A percentile compares a stretch with the other conserved stretches of the same genome.
These are phyloP conservation scores for Capronia epimyces DNA, from an alignment of 2,329 filamentous ascomycete species.

Conservation along the genomic window DNA sequence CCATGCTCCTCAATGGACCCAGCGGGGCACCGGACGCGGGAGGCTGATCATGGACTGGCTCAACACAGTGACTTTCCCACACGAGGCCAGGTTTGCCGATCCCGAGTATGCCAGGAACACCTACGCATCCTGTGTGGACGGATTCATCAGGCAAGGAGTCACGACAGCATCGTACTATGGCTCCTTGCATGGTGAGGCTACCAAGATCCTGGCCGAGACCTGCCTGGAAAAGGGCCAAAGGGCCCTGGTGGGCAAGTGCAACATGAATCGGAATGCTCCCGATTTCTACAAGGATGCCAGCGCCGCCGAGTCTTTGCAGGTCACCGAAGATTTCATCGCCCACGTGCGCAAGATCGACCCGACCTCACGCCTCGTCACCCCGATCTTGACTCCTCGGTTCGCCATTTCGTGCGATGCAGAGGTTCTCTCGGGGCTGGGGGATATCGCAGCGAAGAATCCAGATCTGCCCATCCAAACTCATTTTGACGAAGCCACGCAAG, in stretches of 20 bases:
- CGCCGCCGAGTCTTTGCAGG: conserved; percentile 19
- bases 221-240: conserved; percentile 53
- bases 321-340: conserved; percentile 30
- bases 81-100: conserved; percentile 58
- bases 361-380: conserved; percentile 39
- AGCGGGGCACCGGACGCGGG: conserved; percentile 43
- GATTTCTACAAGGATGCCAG: conserved; percentile 31
- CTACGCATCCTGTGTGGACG: conserved; percentile 51
- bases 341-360: conserved; percentile 45
- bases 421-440: conserved; percentile 50
- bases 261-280: conserved; percentile 52
- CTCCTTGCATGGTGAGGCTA: conserved; percentile 53
- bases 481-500: conserved; percentile 57
- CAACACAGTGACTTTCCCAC: conserved; percentile 57
- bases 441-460: conserved; percentile 44
- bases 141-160: conserved; percentile 57
- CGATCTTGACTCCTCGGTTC: conserved; percentile 52
- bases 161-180: conserved; percentile 60
- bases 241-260: conserved; percentile 58
- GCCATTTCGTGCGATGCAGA: conserved; percentile 53
- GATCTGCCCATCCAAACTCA: conserved; percentile 56
- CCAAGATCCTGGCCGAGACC: conserved; percentile 52
- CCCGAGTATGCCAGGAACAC: conserved; percentile 47
- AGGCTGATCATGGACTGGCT: conserved; percentile 54
- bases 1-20: conserved; percentile 56